Evolutionary conservation across 805 yeast species (phyloP).

Genomic region (Yarrowia divulgata): DNA sequence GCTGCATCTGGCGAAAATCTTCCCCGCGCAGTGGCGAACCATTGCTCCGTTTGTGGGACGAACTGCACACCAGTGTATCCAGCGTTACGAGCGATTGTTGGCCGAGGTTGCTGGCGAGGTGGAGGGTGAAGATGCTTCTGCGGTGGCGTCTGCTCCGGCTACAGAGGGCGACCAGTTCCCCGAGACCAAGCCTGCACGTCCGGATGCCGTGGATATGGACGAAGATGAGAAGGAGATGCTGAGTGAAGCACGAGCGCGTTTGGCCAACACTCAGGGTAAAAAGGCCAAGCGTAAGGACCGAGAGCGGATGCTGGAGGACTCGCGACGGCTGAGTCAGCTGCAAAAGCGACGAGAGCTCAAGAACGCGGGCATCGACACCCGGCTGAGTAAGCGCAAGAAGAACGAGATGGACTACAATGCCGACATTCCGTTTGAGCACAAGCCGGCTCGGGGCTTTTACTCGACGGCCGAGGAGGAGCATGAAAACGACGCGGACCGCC

Average conservation of each 20-base stretch:
- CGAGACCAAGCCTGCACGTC: constrained; percentile 80
- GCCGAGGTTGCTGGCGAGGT: constrained; percentile 58
- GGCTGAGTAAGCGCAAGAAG: constrained; percentile 56
- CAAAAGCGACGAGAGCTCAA: constrained; percentile 64
- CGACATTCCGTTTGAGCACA: constrained; percentile 80
- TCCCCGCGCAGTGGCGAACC: constrained; percentile 95
- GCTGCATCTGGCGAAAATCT: constrained; percentile 65
- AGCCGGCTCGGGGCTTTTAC: constrained; percentile 71
- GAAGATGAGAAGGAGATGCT: constrained; percentile 93
- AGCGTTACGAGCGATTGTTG: constrained; percentile 76
- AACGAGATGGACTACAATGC: constrained; percentile 81
- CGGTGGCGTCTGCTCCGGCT: constrained; percentile 55
- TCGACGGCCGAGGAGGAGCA: constrained; percentile 68
- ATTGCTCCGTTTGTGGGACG: constrained; percentile 83
- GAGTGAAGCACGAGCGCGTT: constrained; percentile 90
- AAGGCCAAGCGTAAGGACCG: constrained; percentile 90
- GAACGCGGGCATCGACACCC: constrained; percentile 46
- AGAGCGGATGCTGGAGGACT: constrained; percentile 82
- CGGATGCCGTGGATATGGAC: constrained; percentile 78
- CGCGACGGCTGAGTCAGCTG: constrained; percentile 72
- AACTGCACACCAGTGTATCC: constrained; percentile 86
- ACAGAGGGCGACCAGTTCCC: constrained; percentile 64
- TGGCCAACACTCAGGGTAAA: constrained; percentile 92
- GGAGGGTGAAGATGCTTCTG: constrained; percentile 45
- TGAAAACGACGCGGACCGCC: constrained; percentile 48